Percentiles rank a stretch among this genome's conserved stretches.
These are phyloP conservation scores for Fragilariopsis cylindrus DNA, from an alignment of 108 stramenopile genomes.

Conservation along the genomic window DNA sequence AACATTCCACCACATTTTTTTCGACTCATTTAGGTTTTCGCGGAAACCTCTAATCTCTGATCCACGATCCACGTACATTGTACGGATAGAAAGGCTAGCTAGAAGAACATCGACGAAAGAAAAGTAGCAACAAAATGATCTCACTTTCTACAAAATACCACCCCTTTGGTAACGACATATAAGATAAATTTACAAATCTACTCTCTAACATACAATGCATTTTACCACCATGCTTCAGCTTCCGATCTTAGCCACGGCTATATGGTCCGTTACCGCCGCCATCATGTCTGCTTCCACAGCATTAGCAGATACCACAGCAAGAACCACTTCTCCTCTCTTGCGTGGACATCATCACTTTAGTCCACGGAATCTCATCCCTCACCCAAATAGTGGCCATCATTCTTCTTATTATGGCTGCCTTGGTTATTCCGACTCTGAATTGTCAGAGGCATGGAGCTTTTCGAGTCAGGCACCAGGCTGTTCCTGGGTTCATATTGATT, in stretches of 20 bases:
- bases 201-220: no score
- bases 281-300: not conserved
- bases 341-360: not conserved
- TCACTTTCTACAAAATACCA: no score
- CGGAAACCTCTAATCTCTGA: not conserved
- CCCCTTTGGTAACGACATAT: no score
- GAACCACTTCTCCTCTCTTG: not conserved
- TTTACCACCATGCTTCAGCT: not conserved
- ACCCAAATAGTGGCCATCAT: not conserved
- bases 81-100: not conserved
- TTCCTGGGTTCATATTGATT: constrained; percentile 31
- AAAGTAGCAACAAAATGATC: not conserved
- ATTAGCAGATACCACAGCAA: not conserved
- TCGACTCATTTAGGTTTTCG: not conserved
- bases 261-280: not conserved
- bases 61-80: no score
- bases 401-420: constrained; percentile 40
- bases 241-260: not conserved
- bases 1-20: constrained; percentile 13
- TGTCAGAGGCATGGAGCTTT: constrained; percentile 33
- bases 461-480: constrained; percentile 54
- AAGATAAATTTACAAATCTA: no score
- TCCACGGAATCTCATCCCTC: constrained; percentile 1
- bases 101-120: not conserved
- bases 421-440: constrained; percentile 23